Conservation (phyloP, 306 rosid genomes). For the Mimosa pudica region DNA sequence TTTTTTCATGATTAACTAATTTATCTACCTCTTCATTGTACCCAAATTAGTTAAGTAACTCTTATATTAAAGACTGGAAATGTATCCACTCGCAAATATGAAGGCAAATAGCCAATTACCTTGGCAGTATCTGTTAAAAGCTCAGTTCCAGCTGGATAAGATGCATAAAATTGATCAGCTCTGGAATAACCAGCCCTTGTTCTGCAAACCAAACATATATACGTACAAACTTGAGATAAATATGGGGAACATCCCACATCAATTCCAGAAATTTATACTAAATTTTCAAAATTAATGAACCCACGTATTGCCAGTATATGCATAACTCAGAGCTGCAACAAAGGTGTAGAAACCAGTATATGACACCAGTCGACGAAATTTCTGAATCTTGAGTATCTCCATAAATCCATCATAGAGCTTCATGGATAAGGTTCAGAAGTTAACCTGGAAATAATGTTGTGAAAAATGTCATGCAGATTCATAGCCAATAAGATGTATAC, state of each 20-base stretch:
- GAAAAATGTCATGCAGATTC: conserved; percentile 19
- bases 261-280: background rate
- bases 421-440: conserved; percentile 35
- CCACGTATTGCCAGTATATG: conserved; percentile 81
- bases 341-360: conserved; percentile 87
- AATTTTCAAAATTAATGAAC: conserved; percentile 34
- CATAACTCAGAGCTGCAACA: conserved; percentile 59
- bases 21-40: too few relatives aligned
- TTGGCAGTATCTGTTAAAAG: conserved; percentile 79
- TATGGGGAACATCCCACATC: conserved; percentile 2
- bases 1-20: too few relatives aligned
- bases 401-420: conserved; percentile 52
- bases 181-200: conserved; percentile 96
- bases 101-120: conserved; percentile 43
- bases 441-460: conserved; percentile 28
- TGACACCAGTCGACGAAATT: conserved; percentile 75
- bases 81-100: background rate
- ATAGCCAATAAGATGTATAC: conserved; percentile 37
- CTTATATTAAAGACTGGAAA: background rate
- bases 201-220: conserved; percentile 53
- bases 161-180: conserved; percentile 92
- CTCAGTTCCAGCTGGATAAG: conserved; percentile 95
- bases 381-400: conserved; percentile 80
- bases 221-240: conserved; percentile 24
- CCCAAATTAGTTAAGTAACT: too few relatives aligned